These are phyloP conservation scores for Aspergillus bertholletiae DNA, from an alignment of 495 filamentous ascomycete genomes.

Conservation along the genomic window DNA sequence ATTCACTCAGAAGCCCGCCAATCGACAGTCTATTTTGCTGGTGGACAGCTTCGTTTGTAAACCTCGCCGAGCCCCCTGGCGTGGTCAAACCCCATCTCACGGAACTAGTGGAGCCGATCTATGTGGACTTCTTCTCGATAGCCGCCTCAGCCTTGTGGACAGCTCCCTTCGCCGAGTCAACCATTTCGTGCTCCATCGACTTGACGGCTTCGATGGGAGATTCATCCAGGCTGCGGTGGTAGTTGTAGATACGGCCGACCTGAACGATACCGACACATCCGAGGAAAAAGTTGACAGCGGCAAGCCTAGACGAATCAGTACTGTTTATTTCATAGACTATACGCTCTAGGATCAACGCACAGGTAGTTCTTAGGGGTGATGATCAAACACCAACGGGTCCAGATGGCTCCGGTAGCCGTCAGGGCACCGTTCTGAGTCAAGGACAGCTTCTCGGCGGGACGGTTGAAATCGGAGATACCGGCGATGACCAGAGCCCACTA, in stretches of 20 bases:
- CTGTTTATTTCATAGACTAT: conserved; percentile 1
- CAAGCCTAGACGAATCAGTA: conserved; percentile 54
- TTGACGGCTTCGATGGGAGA: conserved; percentile 43
- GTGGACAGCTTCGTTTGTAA: not conserved
- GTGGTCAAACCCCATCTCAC: no score
- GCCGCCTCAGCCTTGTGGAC: conserved; percentile 21
- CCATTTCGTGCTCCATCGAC: conserved; percentile 45
- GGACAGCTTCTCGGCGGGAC: conserved; percentile 89
- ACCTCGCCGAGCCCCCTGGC: not conserved
- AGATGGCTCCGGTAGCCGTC: conserved; percentile 86
- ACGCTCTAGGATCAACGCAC: conserved; percentile 42
- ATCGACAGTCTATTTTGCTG: no score
- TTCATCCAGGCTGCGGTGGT: conserved; percentile 55
- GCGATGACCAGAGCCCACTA: conserved; percentile 90
- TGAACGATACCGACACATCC: conserved; percentile 81
- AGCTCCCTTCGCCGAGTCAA: conserved; percentile 36
- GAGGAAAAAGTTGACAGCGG: conserved; percentile 98
- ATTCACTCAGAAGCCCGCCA: not conserved
- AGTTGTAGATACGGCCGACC: conserved; percentile 69
- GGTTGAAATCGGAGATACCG: conserved; percentile 85
- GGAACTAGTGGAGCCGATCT: conserved; percentile 1
- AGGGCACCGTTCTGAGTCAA: conserved; percentile 87
- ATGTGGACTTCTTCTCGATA: conserved; percentile 30
- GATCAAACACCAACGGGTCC: conserved; percentile 97
- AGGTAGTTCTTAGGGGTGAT: conserved; percentile 90